Percentiles rank a stretch among this genome's conserved stretches.
phyloP scores from a whole-genome alignment of 2,329 filamentous ascomycete genomes.

The Davidsoniella australis region DNA sequence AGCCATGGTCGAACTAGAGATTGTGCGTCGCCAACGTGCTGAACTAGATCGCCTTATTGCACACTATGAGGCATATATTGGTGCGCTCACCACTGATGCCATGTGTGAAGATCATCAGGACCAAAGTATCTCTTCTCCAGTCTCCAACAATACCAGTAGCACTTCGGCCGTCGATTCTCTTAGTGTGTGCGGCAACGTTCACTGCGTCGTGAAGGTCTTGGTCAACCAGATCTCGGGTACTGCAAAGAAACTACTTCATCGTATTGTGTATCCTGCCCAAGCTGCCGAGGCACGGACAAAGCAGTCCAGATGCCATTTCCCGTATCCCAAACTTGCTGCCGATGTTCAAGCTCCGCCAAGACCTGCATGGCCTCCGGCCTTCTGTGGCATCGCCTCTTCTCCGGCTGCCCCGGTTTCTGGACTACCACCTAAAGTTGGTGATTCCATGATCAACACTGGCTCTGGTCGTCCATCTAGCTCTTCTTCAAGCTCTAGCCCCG shows the following conservation, averaged over 20 bases:
- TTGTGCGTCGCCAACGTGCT: conserved; percentile 7
- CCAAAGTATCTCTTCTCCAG: not conserved
- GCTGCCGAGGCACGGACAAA: not conserved
- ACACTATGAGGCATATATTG: conserved; percentile 11
- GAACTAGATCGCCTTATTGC: conserved; percentile 6
- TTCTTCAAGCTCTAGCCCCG: no score
- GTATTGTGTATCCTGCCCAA: not conserved
- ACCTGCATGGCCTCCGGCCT: conserved; percentile 11
- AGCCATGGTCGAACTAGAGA: conserved; percentile 10
- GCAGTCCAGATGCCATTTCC: conserved; percentile 8
- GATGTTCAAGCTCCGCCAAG: not conserved
- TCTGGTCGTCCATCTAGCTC: no score
- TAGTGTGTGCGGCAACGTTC: conserved; percentile 4
- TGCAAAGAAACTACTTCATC: conserved; percentile 4
- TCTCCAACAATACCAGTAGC: not conserved
- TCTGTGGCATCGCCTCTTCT: not conserved
- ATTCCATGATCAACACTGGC: conserved; percentile 4
- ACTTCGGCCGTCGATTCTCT: not conserved
- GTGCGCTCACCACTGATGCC: conserved; percentile 8
- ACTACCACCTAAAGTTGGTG: not conserved
- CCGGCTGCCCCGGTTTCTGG: not conserved
- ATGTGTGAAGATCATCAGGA: conserved; percentile 1
- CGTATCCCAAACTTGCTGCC: not conserved
- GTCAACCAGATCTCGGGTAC: conserved; percentile 5
- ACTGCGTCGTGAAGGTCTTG: conserved; percentile 10